A percentile compares a stretch with the other conserved stretches of the same genome.
Conservation (phyloP, 2,329 filamentous ascomycete species). For the Hypoxylon sp. region DNA sequence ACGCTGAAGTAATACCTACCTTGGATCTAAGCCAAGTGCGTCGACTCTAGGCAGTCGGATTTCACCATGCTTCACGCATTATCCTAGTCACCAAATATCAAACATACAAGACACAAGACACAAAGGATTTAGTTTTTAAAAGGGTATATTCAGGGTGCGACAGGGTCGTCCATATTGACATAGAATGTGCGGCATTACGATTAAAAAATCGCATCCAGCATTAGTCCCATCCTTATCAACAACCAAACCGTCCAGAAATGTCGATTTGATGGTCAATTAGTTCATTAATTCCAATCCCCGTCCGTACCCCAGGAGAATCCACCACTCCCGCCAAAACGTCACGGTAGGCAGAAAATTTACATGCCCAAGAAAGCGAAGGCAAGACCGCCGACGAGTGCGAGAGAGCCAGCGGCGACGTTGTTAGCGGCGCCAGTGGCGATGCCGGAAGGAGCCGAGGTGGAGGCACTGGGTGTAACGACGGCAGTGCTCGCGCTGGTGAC, state of each 20-base stretch:
- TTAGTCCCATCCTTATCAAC: conserved; percentile 8
- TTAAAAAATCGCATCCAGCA: conserved; percentile 24
- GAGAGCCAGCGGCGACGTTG: conserved; percentile 56
- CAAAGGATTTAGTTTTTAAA: conserved; percentile 6
- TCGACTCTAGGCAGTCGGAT: background rate
- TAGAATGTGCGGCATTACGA: conserved; percentile 5
- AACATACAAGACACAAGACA: background rate
- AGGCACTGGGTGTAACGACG: conserved; percentile 41
- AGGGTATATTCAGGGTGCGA: conserved; percentile 31
- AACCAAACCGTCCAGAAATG: conserved; percentile 11
- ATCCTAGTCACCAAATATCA: background rate
- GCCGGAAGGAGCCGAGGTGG: conserved; percentile 41
- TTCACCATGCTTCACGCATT: background rate
- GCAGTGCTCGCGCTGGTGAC: conserved; percentile 47
- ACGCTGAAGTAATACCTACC: background rate
- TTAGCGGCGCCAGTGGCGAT: conserved; percentile 52
- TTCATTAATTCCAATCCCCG: conserved; percentile 35
- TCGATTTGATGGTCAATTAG: conserved; percentile 18
- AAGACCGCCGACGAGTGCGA: conserved; percentile 59
- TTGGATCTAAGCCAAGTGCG: background rate
- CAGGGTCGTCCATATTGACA: conserved; percentile 29
- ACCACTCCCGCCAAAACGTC: conserved; percentile 9
- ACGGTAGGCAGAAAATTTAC: conserved; percentile 52
- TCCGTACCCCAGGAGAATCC: conserved; percentile 3
- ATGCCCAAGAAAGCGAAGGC: conserved; percentile 61